Conservation (phyloP, 306 rosid species). For the Fragaria vesca region DNA sequence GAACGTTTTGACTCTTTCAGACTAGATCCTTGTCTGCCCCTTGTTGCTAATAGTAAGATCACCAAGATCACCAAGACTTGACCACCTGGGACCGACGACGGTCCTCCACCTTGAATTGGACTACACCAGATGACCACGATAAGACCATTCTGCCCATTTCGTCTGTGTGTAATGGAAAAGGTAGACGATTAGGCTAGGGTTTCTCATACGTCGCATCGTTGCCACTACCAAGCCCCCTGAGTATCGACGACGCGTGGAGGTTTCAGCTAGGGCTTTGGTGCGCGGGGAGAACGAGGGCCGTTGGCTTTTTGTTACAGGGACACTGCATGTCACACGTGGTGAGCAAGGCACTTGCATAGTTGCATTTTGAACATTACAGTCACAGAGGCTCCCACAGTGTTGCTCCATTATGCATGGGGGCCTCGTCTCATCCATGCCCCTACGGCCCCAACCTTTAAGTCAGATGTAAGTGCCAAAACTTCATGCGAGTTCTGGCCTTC, state of each 20-base stretch:
- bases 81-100: slow-evolving; percentile 18
- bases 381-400: background rate
- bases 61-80: background rate
- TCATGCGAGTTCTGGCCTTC: background rate
- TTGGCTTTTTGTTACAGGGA: background rate
- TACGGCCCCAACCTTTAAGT: background rate
- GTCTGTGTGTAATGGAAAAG: background rate
- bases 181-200: background rate
- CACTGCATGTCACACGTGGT: slow-evolving; percentile 12
- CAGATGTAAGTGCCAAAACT: background rate
- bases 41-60: background rate
- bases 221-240: background rate
- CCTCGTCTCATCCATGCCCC: background rate
- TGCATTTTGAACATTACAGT: background rate
- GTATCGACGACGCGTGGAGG: background rate
- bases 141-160: background rate
- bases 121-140: background rate
- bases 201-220: background rate
- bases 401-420: slow-evolving; percentile 2
- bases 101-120: background rate
- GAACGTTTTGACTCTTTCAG: background rate
- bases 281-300: background rate
- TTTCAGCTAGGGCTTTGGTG: slow-evolving; percentile 2
- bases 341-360: background rate
- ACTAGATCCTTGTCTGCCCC: background rate